A percentile compares a stretch with the other conserved stretches of the same genome.
Evolutionary conservation across 2,329 filamentous ascomycete species (phyloP).

Genomic region (Emmonsiellopsis sp.): DNA sequence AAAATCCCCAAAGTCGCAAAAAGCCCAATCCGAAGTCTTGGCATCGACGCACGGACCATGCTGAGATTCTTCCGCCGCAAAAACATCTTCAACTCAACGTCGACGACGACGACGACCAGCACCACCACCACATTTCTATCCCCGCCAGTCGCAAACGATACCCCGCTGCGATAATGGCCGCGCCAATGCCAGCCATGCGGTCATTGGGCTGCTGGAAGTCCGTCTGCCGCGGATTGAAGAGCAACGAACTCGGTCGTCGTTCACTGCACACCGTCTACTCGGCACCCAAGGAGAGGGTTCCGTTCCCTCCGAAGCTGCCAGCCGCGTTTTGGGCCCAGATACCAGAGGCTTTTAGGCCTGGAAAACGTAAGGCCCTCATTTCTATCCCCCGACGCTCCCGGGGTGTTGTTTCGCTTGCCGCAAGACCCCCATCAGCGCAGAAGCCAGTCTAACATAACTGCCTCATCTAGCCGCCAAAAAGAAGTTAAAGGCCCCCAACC

Average conservation of each 20-base stretch:
- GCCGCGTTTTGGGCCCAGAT: constrained; percentile 34
- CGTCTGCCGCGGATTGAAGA: constrained; percentile 46
- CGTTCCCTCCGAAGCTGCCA: constrained; percentile 33
- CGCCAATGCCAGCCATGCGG: constrained; percentile 48
- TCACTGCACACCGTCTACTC: constrained; percentile 43
- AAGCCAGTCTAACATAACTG: constrained; percentile 1
- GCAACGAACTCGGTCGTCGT: constrained; percentile 38
- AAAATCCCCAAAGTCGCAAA: background rate
- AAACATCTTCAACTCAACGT: background rate
- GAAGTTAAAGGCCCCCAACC: constrained; percentile 43
- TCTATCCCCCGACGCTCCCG: background rate
- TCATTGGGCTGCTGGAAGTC: constrained; percentile 63
- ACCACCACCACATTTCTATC: constrained; percentile 13
- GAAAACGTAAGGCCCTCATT: constrained; percentile 22
- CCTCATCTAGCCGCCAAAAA: constrained; percentile 28
- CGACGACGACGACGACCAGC: constrained; percentile 11
- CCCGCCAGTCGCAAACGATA: constrained; percentile 7
- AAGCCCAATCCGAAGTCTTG: constrained; percentile 5
- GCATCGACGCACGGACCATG: constrained; percentile 9
- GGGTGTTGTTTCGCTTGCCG: background rate
- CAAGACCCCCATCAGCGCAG: background rate
- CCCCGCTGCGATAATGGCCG: constrained; percentile 41
- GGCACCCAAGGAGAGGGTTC: constrained; percentile 29
- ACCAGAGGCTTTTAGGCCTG: constrained; percentile 28
- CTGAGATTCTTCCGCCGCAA: background rate